These are phyloP conservation scores for Plectranthus barbatus DNA, from an alignment of 257 asterid species.

Conservation along the genomic window DNA sequence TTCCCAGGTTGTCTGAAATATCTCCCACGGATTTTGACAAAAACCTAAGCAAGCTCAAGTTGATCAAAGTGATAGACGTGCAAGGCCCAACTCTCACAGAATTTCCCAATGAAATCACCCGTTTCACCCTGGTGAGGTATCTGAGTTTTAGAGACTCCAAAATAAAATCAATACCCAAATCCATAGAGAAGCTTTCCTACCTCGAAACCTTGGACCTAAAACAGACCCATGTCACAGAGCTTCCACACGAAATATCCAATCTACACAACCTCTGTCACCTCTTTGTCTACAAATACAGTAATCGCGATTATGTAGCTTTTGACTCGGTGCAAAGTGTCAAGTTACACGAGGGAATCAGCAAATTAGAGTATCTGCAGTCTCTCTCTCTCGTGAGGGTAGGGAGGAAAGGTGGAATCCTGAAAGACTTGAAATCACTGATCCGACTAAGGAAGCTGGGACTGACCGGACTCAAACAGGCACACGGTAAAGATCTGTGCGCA, in stretches of 20 bases:
- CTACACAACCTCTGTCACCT: slow-evolving; percentile 35
- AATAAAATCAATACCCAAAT: slow-evolving; percentile 15
- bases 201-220: slow-evolving; percentile 33
- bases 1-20: background rate
- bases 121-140: slow-evolving; percentile 29
- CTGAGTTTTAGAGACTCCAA: slow-evolving; percentile 22
- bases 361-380: slow-evolving; percentile 13
- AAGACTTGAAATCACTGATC: slow-evolving; percentile 14
- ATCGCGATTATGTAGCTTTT: background rate
- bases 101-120: slow-evolving; percentile 21
- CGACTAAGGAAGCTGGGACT: slow-evolving; percentile 36
- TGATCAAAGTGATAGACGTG: slow-evolving; percentile 26
- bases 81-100: slow-evolving; percentile 17
- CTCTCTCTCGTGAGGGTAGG: slow-evolving; percentile 25
- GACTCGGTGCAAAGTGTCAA: slow-evolving; percentile 15
- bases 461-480: slow-evolving; percentile 15
- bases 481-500: slow-evolving; percentile 15
- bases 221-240: slow-evolving; percentile 28
- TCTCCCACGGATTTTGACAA: background rate
- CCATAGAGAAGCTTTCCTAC: slow-evolving; percentile 18
- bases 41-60: background rate
- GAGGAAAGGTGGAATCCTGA: slow-evolving; percentile 6
- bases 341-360: slow-evolving; percentile 10
- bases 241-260: slow-evolving; percentile 24
- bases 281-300: slow-evolving; percentile 16